Base-by-base conservation (phyloP, 495 filamentous ascomycete genomes). In the Xylaria nigripes region DNA sequence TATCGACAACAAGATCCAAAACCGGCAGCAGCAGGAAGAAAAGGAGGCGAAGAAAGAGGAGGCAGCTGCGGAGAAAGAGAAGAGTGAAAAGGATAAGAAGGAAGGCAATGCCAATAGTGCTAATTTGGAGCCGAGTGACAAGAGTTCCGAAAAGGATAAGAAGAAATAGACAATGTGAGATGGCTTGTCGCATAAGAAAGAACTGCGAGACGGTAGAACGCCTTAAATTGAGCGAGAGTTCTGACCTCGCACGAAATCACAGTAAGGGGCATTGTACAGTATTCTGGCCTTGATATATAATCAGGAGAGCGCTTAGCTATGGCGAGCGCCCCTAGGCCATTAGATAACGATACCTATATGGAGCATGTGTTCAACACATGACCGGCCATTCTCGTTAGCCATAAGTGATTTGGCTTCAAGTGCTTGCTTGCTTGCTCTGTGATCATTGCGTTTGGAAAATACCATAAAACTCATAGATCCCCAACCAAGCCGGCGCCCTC, bases 1-100 rank as follows among this genome's bases (percentile, higher is more conserved):
- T 58, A 98, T 98, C 62, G 93, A 98, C 78, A 98, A 98, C 74
- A 98, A 98, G 84, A 95, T 97, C 56, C 93, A 97, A 76, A 98
- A 98, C 74, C 76, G 91, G 62, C 92, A 96, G 73, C 88, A 92
- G 67, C 89, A 94, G 70, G 93, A 96, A 66, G 93, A 98, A 68
- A 90, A 87, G 70, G 90, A 96, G 60, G 81, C 80, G 50, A 86
- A 86, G 78, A 85, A 86, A 70, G 83, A 86, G 45, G 86, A 89
- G 57, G 81, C 77, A 54, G 53, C 54, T 5, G 66, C 69, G 45
- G 67, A 61, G 50, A 66, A 66, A 6, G 68, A 61, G 21, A 79
- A 79, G 63, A 70, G 69, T 3, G 76, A 76, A 40, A 74, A 72
- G 38, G 78, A 80, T 50, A 84, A 84, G 61, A 86, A 86, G 68